Evolutionary conservation across 208 protist genomes (phyloP), one percentile per base, ranked within the genome.

Genomic region (Phytomonas sp.): DNA sequence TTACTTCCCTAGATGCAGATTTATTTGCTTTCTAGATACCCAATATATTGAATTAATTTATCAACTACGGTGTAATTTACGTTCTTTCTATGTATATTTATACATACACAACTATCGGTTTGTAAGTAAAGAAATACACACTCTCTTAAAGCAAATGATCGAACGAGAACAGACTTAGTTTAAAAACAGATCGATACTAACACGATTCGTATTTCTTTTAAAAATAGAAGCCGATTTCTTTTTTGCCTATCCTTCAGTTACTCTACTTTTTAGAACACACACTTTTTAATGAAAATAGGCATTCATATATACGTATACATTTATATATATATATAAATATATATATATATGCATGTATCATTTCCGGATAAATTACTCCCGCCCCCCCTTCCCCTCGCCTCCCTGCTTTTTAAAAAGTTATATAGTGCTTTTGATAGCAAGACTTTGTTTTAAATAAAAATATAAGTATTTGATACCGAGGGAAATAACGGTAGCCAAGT

Each of bases 11-110:
- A 17, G 60, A 63, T 20, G 33, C 15, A 63, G 8, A 63, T 63
- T 17, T 63, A 63, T 37, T 20, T 63, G 33, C 33, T 20, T 63
- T 43, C 8, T 63, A 43, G 11, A 63, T 63, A 8, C 33, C 33
- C 60, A 63, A 20, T 15, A 43, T 20, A 23, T 63, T 63, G 2
- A 29, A 30, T 63, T 20, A 23, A 1, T 20, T 20, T 20, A 11
- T 63, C 31, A 43, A 37, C 15, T 20, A 63, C 15, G 15, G 60
- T 37, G 33, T 63, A 33, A 63, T 63, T 63, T 63, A 33, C 33
- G 15, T 37, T 34, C 26, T 72, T 72, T 60, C 9, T 73, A 70
- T 73, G 30, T 72, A 51, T 73, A 59, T 73, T 69, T 72, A 51
- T 71, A 66, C 36, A 37, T 65, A n/a, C 61, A 60, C 23, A 62